Evolutionary conservation across 192 early-diverging fungal genomes (phyloP).

Genomic region (Gonapodya prolifera): DNA sequence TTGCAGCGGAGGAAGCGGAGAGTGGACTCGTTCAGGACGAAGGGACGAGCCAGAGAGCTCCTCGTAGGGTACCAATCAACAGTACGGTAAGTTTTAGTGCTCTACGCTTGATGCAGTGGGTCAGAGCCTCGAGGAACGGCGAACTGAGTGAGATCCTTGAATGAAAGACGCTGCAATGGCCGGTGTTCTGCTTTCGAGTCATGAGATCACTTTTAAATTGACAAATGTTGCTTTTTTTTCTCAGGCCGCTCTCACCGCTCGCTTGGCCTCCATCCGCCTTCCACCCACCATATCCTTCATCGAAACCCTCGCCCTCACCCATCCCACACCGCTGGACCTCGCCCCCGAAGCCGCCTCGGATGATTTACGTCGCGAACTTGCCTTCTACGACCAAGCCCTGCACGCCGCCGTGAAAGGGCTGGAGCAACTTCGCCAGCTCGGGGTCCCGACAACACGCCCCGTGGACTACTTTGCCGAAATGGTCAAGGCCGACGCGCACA

Average conservation of each 20-base stretch:
- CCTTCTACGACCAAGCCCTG: conserved; percentile 87
- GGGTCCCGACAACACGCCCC: conserved; percentile 71
- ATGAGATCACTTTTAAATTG: too few species aligned
- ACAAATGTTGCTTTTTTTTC: too few species aligned
- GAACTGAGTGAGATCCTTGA: too few species aligned
- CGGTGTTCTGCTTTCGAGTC: too few species aligned
- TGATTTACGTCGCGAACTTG: conserved; percentile 84
- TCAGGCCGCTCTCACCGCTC: neutral
- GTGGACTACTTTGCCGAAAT: conserved; percentile 97
- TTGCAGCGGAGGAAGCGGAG: too few species aligned
- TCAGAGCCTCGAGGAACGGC: too few species aligned
- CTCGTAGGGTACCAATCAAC: too few species aligned
- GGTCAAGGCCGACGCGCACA: conserved; percentile 93
- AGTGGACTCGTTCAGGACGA: too few species aligned
- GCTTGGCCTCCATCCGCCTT: neutral
- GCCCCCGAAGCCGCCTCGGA: conserved; percentile 51
- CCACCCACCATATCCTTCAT: conserved; percentile 26
- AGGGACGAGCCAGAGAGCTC: too few species aligned
- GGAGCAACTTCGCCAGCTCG: conserved; percentile 50
- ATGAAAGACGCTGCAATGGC: too few species aligned
- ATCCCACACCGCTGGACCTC: conserved; percentile 13
- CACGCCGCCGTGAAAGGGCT: conserved; percentile 55
- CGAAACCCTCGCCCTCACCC: conserved; percentile 27
- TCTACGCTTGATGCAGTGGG: too few species aligned
- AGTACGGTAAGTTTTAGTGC: too few species aligned